These are phyloP conservation scores for Inonotus hispidus DNA, from an alignment of 1,284 basidiomycete genomes.

Conservation along the genomic window DNA sequence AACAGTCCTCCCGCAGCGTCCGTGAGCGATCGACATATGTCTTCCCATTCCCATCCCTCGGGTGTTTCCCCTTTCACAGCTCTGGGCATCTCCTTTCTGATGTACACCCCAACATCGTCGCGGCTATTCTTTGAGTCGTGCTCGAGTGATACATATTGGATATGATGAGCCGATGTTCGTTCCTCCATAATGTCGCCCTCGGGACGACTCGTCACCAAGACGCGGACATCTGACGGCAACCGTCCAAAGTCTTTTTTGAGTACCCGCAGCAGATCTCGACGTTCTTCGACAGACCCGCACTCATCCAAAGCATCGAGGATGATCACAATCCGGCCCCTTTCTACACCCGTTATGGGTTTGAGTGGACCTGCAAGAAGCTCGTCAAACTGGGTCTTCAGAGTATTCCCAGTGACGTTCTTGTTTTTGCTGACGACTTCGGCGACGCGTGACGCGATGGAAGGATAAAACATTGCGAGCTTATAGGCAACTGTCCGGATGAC, in stretches of 20 bases:
- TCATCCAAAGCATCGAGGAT: constrained; percentile 10
- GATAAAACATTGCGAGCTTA: constrained; percentile 11
- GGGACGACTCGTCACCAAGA: constrained; percentile 8
- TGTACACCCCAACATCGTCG: not conserved
- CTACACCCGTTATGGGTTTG: not conserved
- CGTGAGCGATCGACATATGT: not conserved
- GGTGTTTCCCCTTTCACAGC: not conserved
- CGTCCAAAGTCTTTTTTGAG: constrained; percentile 21
- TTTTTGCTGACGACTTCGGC: not conserved
- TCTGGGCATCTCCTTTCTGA: not conserved
- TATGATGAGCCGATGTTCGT: not conserved
- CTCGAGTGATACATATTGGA: not conserved
- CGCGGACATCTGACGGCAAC: not conserved
- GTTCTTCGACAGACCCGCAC: constrained; percentile 18
- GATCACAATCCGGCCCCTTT: not conserved
- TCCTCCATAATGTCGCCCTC: constrained; percentile 2
- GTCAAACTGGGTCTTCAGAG: not conserved
- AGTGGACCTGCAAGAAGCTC: not conserved
- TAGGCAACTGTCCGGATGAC: not conserved
- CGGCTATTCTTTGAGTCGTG: not conserved
- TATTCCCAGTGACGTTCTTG: not conserved
- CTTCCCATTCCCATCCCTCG: not conserved
- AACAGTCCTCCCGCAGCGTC: constrained; percentile 2
- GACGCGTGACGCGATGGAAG: constrained; percentile 1
- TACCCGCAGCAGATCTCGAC: constrained; percentile 28